Conservation (phyloP, 1,139 yeast genomes). For the Taiozyma sp. region DNA sequence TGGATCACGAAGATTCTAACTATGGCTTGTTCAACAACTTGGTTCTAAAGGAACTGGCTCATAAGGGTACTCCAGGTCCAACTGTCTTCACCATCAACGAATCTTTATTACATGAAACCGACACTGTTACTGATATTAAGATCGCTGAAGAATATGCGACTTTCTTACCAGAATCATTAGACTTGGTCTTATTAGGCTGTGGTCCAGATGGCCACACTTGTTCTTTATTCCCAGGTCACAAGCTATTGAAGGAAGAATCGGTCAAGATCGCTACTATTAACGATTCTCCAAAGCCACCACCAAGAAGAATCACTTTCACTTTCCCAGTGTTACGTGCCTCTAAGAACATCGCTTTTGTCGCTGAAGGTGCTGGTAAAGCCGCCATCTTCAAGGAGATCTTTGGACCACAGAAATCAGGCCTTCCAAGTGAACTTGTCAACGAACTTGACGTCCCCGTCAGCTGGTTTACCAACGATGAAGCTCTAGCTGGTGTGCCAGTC, state of each 20-base stretch:
- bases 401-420: conserved; percentile 40
- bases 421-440: conserved; percentile 79
- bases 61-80: conserved; percentile 41
- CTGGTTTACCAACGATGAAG: conserved; percentile 82
- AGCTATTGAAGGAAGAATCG: conserved; percentile 71
- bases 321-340: conserved; percentile 90
- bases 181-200: conserved; percentile 84
- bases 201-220: conserved; percentile 99
- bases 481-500: conserved; percentile 60
- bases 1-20: conserved; percentile 80
- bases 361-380: conserved; percentile 88
- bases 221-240: conserved; percentile 74
- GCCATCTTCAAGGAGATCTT: conserved; percentile 67
- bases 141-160: conserved; percentile 89
- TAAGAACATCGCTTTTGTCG: conserved; percentile 65
- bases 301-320: conserved; percentile 85
- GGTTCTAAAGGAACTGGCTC: conserved; percentile 54
- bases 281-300: conserved; percentile 93
- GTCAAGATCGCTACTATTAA: conserved; percentile 90
- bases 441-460: conserved; percentile 42
- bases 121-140: conserved; percentile 37
- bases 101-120: conserved; percentile 64
- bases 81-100: conserved; percentile 81
- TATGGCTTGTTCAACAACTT: conserved; percentile 83
- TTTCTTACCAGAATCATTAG: conserved; percentile 74